A percentile compares a stretch with the other conserved stretches of the same genome.
phyloP scores from a whole-genome alignment of 805 yeast species.

The Saccharomycopsis fibuligera region DNA sequence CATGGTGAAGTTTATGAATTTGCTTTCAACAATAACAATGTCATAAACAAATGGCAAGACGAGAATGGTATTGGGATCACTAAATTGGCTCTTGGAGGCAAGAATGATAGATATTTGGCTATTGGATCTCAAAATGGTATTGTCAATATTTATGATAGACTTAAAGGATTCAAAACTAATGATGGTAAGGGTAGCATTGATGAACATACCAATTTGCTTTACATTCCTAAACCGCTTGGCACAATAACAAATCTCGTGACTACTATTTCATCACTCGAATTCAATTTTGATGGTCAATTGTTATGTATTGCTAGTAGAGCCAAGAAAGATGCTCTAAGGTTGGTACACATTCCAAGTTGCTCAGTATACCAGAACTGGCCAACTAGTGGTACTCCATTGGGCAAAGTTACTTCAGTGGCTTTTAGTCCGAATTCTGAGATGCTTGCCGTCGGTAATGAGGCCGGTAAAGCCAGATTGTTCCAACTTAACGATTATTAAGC shows the following conservation, averaged over 20 bases:
- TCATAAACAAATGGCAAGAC: slow-evolving; percentile 73
- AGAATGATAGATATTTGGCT: slow-evolving; percentile 73
- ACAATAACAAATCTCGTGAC: slow-evolving; percentile 77
- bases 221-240: slow-evolving; percentile 52
- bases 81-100: slow-evolving; percentile 64
- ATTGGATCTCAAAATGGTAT: slow-evolving; percentile 85
- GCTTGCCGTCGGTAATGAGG: slow-evolving; percentile 85
- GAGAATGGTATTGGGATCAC: slow-evolving; percentile 83
- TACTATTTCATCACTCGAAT: slow-evolving; percentile 63
- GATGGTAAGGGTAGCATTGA: not conserved
- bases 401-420: slow-evolving; percentile 76
- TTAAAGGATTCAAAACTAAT: slow-evolving; percentile 26
- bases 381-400: slow-evolving; percentile 91
- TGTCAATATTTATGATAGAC: slow-evolving; percentile 75
- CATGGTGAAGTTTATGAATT: slow-evolving; percentile 92
- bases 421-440: slow-evolving; percentile 80
- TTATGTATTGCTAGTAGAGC: slow-evolving; percentile 82
- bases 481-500: slow-evolving; percentile 68
- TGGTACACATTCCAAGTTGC: slow-evolving; percentile 84
- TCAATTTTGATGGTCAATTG: slow-evolving; percentile 84
- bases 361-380: slow-evolving; percentile 95
- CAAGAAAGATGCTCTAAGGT: slow-evolving; percentile 74
- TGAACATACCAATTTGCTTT: not conserved
- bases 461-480: slow-evolving; percentile 87
- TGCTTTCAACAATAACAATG: slow-evolving; percentile 42